Conservation (phyloP, 495 filamentous ascomycete species). For the Penicillium samsonianum region DNA sequence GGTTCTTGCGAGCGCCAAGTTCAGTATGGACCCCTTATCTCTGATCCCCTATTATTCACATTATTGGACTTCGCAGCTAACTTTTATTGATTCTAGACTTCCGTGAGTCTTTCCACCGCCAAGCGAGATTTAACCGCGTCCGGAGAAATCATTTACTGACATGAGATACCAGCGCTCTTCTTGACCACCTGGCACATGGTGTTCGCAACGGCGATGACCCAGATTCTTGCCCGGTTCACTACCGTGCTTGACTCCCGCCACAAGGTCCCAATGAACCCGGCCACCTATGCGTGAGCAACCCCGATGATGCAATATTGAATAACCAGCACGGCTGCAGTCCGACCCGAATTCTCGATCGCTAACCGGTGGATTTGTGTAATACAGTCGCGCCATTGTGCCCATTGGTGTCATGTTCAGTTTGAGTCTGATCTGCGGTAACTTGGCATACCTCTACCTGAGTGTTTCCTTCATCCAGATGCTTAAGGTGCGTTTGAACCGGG, state of each 20-base stretch:
- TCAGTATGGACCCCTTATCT: constrained; percentile 59
- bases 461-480: constrained; percentile 96
- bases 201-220: constrained; percentile 84
- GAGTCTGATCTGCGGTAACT: constrained; percentile 87
- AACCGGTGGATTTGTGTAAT: constrained; percentile 2
- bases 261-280: constrained; percentile 82
- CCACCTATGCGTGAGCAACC: constrained; percentile 64
- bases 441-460: constrained; percentile 84
- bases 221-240: constrained; percentile 78
- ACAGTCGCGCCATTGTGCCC: constrained; percentile 72
- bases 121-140: background rate
- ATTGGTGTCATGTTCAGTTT: constrained; percentile 89
- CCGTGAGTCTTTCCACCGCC: constrained; percentile 24
- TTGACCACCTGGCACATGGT: constrained; percentile 86
- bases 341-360: background rate
- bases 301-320: background rate
- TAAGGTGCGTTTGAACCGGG: constrained; percentile 56
- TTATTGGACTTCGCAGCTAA: constrained; percentile 21
- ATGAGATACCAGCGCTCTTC: constrained; percentile 53
- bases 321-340: background rate
- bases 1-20: constrained; percentile 76
- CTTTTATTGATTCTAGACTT: constrained; percentile 35
- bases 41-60: constrained; percentile 8
- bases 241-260: constrained; percentile 79
- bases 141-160: constrained; percentile 4